A percentile compares a stretch with the other conserved stretches of the same genome.
Evolutionary conservation across 805 yeast species (phyloP).

Genomic region (Saturnispora hagleri): DNA sequence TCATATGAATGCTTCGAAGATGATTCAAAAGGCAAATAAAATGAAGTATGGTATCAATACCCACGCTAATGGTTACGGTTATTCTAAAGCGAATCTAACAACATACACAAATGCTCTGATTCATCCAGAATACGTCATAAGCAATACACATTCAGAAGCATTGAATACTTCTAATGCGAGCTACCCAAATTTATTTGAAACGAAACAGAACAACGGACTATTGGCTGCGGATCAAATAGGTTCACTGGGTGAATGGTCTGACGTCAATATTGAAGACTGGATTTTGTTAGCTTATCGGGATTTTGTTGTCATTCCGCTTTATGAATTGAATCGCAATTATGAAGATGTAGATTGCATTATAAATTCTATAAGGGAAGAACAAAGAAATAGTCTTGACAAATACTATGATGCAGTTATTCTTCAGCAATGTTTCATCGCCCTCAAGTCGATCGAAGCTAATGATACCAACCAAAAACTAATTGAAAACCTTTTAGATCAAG

Average conservation of each 20-base stretch:
- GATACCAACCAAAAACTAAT: slow-evolving; percentile 51
- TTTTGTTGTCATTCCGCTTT: slow-evolving; percentile 42
- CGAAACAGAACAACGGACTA: background rate
- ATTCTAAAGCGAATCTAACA: background rate
- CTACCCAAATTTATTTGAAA: background rate
- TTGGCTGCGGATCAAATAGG: slow-evolving; percentile 2
- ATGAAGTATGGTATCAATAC: slow-evolving; percentile 6
- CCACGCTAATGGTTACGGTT: background rate
- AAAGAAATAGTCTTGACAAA: background rate
- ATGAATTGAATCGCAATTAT: slow-evolving; percentile 31
- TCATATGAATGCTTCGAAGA: slow-evolving; percentile 6
- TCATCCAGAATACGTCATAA: slow-evolving; percentile 9
- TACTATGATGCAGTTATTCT: slow-evolving; percentile 22
- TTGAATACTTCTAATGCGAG: background rate
- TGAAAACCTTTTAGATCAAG: slow-evolving; percentile 38
- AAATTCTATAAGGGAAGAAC: slow-evolving; percentile 8
- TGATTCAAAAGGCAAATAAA: slow-evolving; percentile 7
- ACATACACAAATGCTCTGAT: slow-evolving; percentile 12
- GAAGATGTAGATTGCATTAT: slow-evolving; percentile 15
- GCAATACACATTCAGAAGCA: background rate
- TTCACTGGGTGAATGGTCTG: slow-evolving; percentile 11
- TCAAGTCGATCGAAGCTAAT: slow-evolving; percentile 42
- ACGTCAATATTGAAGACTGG: slow-evolving; percentile 30
- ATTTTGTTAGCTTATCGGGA: slow-evolving; percentile 43
- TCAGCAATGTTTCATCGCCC: slow-evolving; percentile 53